These are phyloP conservation scores for Penicillium sp. DNA, from an alignment of 2,329 filamentous ascomycete species.

Conservation along the genomic window DNA sequence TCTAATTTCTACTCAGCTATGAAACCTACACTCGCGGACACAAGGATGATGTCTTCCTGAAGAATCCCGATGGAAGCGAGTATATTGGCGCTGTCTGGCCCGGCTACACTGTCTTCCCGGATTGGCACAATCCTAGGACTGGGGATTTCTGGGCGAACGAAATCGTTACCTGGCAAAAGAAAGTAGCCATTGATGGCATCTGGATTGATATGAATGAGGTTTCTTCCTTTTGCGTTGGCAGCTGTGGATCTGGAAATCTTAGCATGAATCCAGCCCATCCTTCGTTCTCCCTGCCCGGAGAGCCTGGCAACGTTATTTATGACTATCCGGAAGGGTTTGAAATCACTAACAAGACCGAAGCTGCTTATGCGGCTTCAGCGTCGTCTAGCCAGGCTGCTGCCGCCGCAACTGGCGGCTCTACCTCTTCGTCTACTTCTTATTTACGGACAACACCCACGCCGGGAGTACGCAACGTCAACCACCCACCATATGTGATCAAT, in stretches of 20 bases:
- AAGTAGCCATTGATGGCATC: conserved; percentile 53
- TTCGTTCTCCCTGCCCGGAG: conserved; percentile 63
- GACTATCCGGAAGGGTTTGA: conserved; percentile 69
- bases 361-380: conserved; percentile 57
- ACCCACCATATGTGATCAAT: conserved; percentile 74
- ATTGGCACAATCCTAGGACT: conserved; percentile 60
- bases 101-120: conserved; percentile 60
- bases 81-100: conserved; percentile 59
- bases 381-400: conserved; percentile 52
- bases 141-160: conserved; percentile 60
- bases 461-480: conserved; percentile 65
- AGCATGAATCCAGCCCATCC: conserved; percentile 68
- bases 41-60: conserved; percentile 50
- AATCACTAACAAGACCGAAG: conserved; percentile 66
- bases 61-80: conserved; percentile 53
- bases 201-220: conserved; percentile 65
- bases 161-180: conserved; percentile 52
- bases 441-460: conserved; percentile 60
- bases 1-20: conserved; percentile 48
- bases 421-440: conserved; percentile 46
- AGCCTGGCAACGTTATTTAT: conserved; percentile 59
- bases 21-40: conserved; percentile 52
- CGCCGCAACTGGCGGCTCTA: conserved; percentile 32
- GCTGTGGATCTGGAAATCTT: conserved; percentile 65
- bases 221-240: conserved; percentile 66